These are phyloP conservation scores for Clonostachys rhizophaga DNA, from an alignment of 2,329 filamentous ascomycete species.

Conservation along the genomic window DNA sequence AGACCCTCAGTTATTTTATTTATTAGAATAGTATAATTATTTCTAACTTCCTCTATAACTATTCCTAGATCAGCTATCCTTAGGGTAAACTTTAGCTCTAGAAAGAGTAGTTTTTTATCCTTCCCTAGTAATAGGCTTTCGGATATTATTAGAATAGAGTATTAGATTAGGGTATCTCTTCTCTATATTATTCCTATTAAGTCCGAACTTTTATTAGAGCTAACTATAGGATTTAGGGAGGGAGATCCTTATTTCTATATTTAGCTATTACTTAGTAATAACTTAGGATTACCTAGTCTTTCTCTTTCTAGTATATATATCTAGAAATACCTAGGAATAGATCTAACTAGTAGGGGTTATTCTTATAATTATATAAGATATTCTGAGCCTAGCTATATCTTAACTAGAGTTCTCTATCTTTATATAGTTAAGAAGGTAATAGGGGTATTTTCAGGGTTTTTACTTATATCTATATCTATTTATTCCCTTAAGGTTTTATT, in stretches of 20 bases:
- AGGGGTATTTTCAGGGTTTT: background rate
- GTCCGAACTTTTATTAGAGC: background rate
- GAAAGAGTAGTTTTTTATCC: background rate
- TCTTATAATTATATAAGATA: background rate
- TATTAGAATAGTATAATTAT: background rate
- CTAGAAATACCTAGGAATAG: background rate
- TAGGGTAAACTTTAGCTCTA: background rate
- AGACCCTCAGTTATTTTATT: background rate
- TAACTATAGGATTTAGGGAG: background rate
- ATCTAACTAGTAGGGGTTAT: background rate
- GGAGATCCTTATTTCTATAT: background rate
- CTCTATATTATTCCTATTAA: background rate
- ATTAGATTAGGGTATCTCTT: background rate
- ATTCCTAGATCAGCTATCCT: too few relatives aligned
- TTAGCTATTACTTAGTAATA: background rate
- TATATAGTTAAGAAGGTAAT: background rate
- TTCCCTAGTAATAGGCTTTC: background rate
- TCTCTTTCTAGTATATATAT: background rate
- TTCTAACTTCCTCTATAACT: too few relatives aligned
- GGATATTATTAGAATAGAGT: background rate
- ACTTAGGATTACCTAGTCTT: background rate
- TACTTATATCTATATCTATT: background rate
- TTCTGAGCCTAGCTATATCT: background rate
- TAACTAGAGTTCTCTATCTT: background rate
- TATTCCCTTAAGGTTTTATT: background rate